Conservation (phyloP, 208 protist genomes). For the Phytomonas sp. region DNA sequence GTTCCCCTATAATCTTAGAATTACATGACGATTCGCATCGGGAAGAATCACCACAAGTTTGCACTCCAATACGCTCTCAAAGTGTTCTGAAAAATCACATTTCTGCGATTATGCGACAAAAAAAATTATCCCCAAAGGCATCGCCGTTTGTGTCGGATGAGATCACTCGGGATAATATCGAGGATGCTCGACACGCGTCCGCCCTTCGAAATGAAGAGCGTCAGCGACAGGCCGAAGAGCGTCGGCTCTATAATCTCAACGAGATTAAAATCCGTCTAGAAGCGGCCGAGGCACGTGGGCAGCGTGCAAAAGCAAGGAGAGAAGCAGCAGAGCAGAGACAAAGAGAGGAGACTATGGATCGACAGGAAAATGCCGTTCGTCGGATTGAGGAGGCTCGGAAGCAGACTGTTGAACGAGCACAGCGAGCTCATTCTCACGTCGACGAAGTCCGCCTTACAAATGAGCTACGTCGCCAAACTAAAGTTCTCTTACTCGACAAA, state of each 20-base stretch:
- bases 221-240: slow-evolving; percentile 76
- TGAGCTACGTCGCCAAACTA: slow-evolving; percentile 62
- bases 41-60: slow-evolving; percentile 14
- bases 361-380: slow-evolving; percentile 52
- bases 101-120: slow-evolving; percentile 24
- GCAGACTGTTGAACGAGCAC: slow-evolving; percentile 56
- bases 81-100: slow-evolving; percentile 18
- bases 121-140: slow-evolving; percentile 40
- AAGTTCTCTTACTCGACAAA: slow-evolving; percentile 49
- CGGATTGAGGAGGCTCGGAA: slow-evolving; percentile 57
- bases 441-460: slow-evolving; percentile 77
- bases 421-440: slow-evolving; percentile 47
- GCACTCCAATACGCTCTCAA: not conserved
- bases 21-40: not conserved
- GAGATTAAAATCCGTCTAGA: slow-evolving; percentile 65
- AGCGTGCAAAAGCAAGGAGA: slow-evolving; percentile 48
- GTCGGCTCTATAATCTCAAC: slow-evolving; percentile 51
- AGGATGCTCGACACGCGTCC: slow-evolving; percentile 54
- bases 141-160: slow-evolving; percentile 15
- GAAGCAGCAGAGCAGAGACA: slow-evolving; percentile 56
- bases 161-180: slow-evolving; percentile 45
- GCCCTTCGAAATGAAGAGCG: slow-evolving; percentile 73
- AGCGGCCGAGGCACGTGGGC: slow-evolving; percentile 33
- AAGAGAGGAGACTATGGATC: slow-evolving; percentile 44
- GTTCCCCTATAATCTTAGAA: slow-evolving; percentile 6